Conservation (phyloP, 441 rosid genomes). For the Populus trichocarpa region DNA sequence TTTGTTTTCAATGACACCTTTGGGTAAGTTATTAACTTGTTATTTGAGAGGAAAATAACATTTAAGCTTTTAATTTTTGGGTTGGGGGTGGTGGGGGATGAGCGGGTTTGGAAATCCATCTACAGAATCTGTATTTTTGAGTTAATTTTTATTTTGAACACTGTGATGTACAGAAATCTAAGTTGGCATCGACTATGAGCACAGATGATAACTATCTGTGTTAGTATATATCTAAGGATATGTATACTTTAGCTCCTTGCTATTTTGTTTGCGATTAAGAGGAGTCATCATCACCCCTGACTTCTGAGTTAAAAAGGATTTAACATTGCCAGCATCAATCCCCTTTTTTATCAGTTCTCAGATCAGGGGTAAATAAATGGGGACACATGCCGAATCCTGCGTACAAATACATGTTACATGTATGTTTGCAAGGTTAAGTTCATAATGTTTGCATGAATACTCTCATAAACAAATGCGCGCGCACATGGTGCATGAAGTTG, state of each 20-base stretch:
- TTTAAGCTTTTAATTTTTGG: not conserved
- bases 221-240: too few species aligned
- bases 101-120: not conserved
- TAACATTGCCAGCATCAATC: not conserved
- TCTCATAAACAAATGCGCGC: not conserved
- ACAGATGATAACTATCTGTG: not conserved
- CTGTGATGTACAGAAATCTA: not conserved
- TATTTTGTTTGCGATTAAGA: not conserved
- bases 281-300: not conserved
- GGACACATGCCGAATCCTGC: not conserved
- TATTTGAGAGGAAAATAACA: not conserved
- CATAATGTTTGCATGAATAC: not conserved
- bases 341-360: not conserved
- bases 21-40: constrained; percentile 53
- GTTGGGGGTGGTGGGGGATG: not conserved
- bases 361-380: not conserved
- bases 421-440: not conserved
- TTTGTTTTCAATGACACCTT: constrained; percentile 88
- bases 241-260: not conserved
- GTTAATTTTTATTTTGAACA: not conserved
- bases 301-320: not conserved
- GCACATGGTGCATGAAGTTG: not conserved
- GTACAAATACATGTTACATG: not conserved
- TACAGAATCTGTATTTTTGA: not conserved
- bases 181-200: not conserved